Base-by-base conservation (phyloP, 768 basidiomycete species). In the Suillus americanus region DNA sequence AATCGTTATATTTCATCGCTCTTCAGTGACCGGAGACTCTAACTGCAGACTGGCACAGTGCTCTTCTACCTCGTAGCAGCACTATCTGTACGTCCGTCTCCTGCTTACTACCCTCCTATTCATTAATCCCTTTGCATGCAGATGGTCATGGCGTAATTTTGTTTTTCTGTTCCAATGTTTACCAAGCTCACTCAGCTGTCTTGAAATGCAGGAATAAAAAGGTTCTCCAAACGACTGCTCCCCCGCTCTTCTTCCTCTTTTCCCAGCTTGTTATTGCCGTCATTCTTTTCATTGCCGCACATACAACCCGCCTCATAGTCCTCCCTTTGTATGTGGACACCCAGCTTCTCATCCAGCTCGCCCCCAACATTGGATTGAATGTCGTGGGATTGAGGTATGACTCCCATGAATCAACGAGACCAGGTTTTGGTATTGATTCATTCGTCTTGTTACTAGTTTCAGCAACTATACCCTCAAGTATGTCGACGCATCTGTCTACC, bases 401-500 rank as follows among this genome's bases (percentile, higher is more conserved):
- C 18, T 46, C 25, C 16, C 28, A n/a, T n/a, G 25, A 6, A 25
- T 46, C 23, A 23, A 18, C 23, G 7, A 30, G 23, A 9, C 46
- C 13, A n/a, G 12, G 7, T 54, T 10, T 30, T 16, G 16, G 2
- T 35, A 45, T 28, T 16, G 33, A 14, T 48, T 12, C 46, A 33
- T n/a, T 43, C 43, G 68, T 38, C 66, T 14, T 25, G 25, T 38
- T 13, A n/a, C 37, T 73, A 94, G 92, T 71, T 90, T 92, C 73
- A 92, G 92, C 77, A 96, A 95, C 75, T 95, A 88, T 73, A 94
- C 91, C 46, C 84, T 96, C 64, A 93, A 95, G 87, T 94, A 91
- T 71, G 95, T 97, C 69, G 95, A 95, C 63, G 93, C 94, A 14
- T 95, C 94, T 0, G 95, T 97, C 78, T 95, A 97, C 76, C 95